Conservation (phyloP, 805 yeast species). For the Starmerella ratchasimensis region DNA sequence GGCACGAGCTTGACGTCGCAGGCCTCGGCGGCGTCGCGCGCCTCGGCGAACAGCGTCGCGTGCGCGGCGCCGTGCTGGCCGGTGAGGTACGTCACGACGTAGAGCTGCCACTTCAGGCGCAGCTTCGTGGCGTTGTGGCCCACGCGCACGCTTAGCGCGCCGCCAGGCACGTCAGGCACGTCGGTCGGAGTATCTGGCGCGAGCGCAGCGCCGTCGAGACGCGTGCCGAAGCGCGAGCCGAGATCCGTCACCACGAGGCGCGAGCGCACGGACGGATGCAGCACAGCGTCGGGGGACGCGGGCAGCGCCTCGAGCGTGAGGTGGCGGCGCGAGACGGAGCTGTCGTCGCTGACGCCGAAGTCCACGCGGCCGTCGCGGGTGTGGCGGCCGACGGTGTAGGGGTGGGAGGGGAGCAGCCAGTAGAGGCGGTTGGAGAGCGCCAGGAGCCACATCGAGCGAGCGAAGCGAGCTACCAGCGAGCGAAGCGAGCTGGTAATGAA, state of each 20-base stretch:
- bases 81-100: slow-evolving; percentile 20
- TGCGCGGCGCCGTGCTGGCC: slow-evolving; percentile 14
- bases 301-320: slow-evolving; percentile 12
- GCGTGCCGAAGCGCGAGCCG: slow-evolving; percentile 22
- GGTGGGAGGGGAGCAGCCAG: slow-evolving; percentile 23
- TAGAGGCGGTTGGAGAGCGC: slow-evolving; percentile 7
- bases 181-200: neutral
- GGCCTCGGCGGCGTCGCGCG: slow-evolving; percentile 15
- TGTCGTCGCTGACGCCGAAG: slow-evolving; percentile 12
- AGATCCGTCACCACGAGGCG: slow-evolving; percentile 18
- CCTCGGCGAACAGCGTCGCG: slow-evolving; percentile 12
- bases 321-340: slow-evolving; percentile 23
- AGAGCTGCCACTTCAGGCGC: slow-evolving; percentile 20
- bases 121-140: slow-evolving; percentile 18
- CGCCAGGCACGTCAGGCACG: slow-evolving; percentile 1
- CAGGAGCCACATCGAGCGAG: slow-evolving; percentile 22
- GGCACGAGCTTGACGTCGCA: slow-evolving; percentile 23
- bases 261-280: slow-evolving; percentile 17
- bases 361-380: slow-evolving; percentile 1
- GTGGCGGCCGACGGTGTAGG: slow-evolving; percentile 20
- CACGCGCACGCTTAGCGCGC: slow-evolving; percentile 10
- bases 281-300: slow-evolving; percentile 6
- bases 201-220: slow-evolving; percentile 7
- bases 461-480: too few species aligned
- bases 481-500: neutral